Base-by-base conservation (phyloP, 495 filamentous ascomycete species). In the Neurospora sp. region DNA sequence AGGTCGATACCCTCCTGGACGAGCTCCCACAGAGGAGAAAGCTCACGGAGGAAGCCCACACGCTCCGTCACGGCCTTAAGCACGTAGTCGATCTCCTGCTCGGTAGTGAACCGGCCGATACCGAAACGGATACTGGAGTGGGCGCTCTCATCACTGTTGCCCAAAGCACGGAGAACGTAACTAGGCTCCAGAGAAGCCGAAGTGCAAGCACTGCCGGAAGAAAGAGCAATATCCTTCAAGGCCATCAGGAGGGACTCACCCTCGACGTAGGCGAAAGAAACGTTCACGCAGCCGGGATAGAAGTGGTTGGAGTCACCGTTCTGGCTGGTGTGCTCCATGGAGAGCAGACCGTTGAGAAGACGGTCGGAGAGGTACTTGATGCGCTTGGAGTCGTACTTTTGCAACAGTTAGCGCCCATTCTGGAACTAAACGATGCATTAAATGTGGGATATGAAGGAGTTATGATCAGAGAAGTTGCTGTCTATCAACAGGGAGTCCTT, bases 241-340 rank as follows among this genome's bases (percentile, higher is more conserved):
- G 96, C 96, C 96, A 99, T 99, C 72, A 99, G 88, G 5, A 99
- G 91, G 6, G 95, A 98, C 81, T 99, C 96, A 72, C 96, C 96
- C 83, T 99, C 96, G 21, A 99, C 92, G 79, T 98, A 99, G 54
- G 96, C 96, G 78, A 99, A 99, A 6, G 96, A 99, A 54, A 99
- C 90, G 80, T 99, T 99, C 73, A 99, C 95, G 80, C 96, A 99
- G 76, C 96, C 96, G 15, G 96, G 94, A 82, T 98, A 99, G 83
- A 93, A 94, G 73, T 87, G 86, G 6, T 91, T 81, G 0, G 90
- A 88, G 81, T 95, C 93, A 70, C 96, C 96, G 79, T 99, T 99
- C 77, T 95, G 92, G 28, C 85, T 86, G 5, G 96, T 97, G 83
- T 98, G 96, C 80, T 98, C 96, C 82, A 99, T 88, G 8, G 92